Conservation (phyloP, 2,329 filamentous ascomycete species). For the Arthrinium puccinioides region DNA sequence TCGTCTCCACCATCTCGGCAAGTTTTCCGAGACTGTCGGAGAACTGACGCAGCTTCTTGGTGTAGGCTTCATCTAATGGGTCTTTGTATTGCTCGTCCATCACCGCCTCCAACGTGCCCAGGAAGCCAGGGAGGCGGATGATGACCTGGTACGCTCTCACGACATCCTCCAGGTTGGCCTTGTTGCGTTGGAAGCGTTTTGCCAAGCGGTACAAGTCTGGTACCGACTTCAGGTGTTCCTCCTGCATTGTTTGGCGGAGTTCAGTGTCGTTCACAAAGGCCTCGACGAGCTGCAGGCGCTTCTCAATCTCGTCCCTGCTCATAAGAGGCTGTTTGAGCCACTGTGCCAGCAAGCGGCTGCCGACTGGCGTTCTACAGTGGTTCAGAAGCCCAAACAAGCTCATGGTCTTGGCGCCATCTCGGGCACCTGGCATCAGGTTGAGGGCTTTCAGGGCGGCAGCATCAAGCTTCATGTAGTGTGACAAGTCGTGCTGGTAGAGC, state of each 20-base stretch:
- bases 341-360: conserved; percentile 81
- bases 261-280: conserved; percentile 92
- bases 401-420: conserved; percentile 96
- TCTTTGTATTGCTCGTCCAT: conserved; percentile 94
- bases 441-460: conserved; percentile 88
- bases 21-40: conserved; percentile 76
- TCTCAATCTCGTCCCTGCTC: conserved; percentile 81
- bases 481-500: conserved; percentile 92
- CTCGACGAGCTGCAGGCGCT: conserved; percentile 87
- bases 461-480: conserved; percentile 98
- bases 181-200: conserved; percentile 89
- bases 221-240: conserved; percentile 87
- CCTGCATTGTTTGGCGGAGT: conserved; percentile 90
- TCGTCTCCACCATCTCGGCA: conserved; percentile 98
- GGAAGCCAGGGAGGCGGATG: conserved; percentile 83
- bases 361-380: conserved; percentile 94
- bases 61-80: conserved; percentile 81
- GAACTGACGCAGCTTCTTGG: conserved; percentile 68
- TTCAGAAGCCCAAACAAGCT: conserved; percentile 90
- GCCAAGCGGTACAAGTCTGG: conserved; percentile 90
- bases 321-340: conserved; percentile 98
- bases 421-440: conserved; percentile 92
- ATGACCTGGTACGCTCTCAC: conserved; percentile 92
- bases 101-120: conserved; percentile 80
- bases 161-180: conserved; percentile 90